A percentile compares a stretch with the other conserved stretches of the same genome.
Conservation (phyloP, 176 grass and related monocot genomes). For the Oryza nivara region DNA sequence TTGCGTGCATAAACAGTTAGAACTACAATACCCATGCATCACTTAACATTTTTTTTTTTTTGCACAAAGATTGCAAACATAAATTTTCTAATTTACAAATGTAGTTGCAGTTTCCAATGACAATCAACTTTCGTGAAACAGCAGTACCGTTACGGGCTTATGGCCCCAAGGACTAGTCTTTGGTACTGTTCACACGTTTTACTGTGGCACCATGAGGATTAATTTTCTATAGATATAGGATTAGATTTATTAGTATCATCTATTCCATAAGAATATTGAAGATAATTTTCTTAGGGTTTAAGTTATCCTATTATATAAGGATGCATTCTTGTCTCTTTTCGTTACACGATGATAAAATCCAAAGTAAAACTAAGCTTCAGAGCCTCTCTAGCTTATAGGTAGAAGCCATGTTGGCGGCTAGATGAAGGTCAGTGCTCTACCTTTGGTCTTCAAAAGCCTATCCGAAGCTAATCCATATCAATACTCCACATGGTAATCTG, state of each 20-base stretch:
- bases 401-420: too few species aligned
- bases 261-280: too few species aligned
- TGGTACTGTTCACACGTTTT: too few species aligned
- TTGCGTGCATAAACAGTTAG: slow-evolving; percentile 30
- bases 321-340: background rate
- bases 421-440: too few species aligned
- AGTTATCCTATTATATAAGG: background rate
- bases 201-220: background rate
- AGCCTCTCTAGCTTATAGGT: background rate
- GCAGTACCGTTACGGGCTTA: slow-evolving; percentile 7
- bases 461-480: too few species aligned
- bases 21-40: slow-evolving; percentile 12
- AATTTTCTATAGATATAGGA: background rate
- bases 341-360: background rate
- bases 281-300: background rate
- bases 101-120: slow-evolving; percentile 21
- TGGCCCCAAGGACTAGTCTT: background rate
- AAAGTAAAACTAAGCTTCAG: background rate
- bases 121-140: slow-evolving; percentile 23
- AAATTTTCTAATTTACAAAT: background rate
- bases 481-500: background rate
- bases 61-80: background rate
- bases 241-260: too few species aligned
- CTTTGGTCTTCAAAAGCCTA: too few species aligned
- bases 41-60: slow-evolving; percentile 23